A percentile compares a stretch with the other conserved stretches of the same genome.
phyloP scores from a whole-genome alignment of 2,329 filamentous ascomycete genomes.

The Aspergillus oerlinghausenensis region DNA sequence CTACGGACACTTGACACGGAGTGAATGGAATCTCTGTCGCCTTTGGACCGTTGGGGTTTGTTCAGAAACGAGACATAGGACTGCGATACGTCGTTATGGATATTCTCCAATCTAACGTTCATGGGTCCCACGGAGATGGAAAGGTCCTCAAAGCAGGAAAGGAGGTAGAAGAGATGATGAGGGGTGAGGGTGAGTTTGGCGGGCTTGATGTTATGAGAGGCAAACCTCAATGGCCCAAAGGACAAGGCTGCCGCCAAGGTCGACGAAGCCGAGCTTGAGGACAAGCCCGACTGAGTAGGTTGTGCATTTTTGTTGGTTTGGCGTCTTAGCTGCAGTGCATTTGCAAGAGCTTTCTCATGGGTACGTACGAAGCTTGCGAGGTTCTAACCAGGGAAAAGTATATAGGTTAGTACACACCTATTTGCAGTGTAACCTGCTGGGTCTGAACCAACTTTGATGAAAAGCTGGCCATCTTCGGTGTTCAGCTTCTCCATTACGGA shows the following conservation, averaged over 20 bases:
- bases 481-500: slow-evolving; percentile 46
- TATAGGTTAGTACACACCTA: slow-evolving; percentile 5
- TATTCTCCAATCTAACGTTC: slow-evolving; percentile 91
- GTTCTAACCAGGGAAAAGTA: slow-evolving; percentile 56
- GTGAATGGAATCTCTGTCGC: slow-evolving; percentile 85
- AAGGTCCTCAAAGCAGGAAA: slow-evolving; percentile 92
- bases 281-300: slow-evolving; percentile 51
- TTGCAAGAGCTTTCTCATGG: slow-evolving; percentile 94
- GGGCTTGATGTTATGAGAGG: slow-evolving; percentile 79
- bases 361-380: slow-evolving; percentile 93
- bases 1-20: slow-evolving; percentile 96
- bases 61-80: slow-evolving; percentile 93
- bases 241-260: slow-evolving; percentile 79
- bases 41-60: slow-evolving; percentile 74
- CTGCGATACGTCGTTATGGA: slow-evolving; percentile 80
- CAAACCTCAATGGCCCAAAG: slow-evolving; percentile 76
- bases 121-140: slow-evolving; percentile 88
- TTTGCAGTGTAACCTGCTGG: background rate
- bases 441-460: slow-evolving; percentile 40
- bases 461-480: slow-evolving; percentile 48
- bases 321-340: slow-evolving; percentile 82
- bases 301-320: slow-evolving; percentile 63
- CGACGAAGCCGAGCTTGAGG: slow-evolving; percentile 65
- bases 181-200: slow-evolving; percentile 89
- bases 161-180: slow-evolving; percentile 93